Evolutionary conservation across 768 basidiomycete species (phyloP), one percentile per base, ranked within the genome.

Genomic region (Chalciporus piperatus): DNA sequence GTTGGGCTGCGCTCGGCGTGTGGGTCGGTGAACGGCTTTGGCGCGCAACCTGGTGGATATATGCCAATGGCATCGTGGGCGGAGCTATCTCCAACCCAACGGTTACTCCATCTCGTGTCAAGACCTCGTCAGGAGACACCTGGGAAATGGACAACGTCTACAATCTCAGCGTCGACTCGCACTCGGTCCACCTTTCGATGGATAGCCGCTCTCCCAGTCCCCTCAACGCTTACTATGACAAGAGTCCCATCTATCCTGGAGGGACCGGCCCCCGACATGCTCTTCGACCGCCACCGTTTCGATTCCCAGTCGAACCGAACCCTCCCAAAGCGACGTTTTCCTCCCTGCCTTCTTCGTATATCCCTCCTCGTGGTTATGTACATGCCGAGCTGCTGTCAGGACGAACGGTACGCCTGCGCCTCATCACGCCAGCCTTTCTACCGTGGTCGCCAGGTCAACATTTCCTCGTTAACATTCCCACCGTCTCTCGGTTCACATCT

Each of bases 361-460:
- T 71, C 9, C 81, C 86, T 11, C 87, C 88, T 1, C 71, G 76
- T 10, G 89, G 89, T 2, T 88, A 79, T 67, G 86, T 80, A 1
- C 78, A 84, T 41, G 83, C 80, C 2, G 83, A 87, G 55, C 70
- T 89, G 8, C 71, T 91, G 16, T 81, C 89, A 0, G 89, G 89
- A 9, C 74, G 77, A 3, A 87, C 84, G 5, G 68, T 91, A 16
- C 83, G 89, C 39, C 64, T 91, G n/a, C 81, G 83, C 0, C 69
- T 89, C 37, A 70, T 81, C 48, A 74, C 84, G 0, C 76, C 83
- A 0, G 75, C 77, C 2, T 76, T 75, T 45, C 63, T 86, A 44
- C 65, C 74, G 0, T 91, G 89, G 89, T 76, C 81, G 1, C 82
- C 89, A 3, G 89, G 89, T n/a, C 89, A 91, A 65, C 85, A 88